These are phyloP conservation scores for Licmophora abbreviata DNA, from an alignment of 108 stramenopile species.

Conservation along the genomic window DNA sequence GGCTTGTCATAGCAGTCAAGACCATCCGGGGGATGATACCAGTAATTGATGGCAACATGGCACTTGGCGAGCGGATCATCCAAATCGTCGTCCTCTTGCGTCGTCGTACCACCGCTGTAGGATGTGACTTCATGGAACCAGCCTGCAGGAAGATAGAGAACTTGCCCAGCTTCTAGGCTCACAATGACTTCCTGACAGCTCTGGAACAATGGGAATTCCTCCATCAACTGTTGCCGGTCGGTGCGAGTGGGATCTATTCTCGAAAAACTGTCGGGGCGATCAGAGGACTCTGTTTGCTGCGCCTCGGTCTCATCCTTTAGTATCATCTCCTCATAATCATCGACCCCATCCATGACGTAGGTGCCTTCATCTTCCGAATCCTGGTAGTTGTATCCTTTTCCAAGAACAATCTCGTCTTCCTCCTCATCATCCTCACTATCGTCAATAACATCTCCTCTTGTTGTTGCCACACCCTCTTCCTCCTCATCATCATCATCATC, in stretches of 20 bases:
- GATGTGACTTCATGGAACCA: slow-evolving; percentile 97
- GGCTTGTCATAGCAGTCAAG: slow-evolving; percentile 42
- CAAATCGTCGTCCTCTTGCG: too few relatives aligned
- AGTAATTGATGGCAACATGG: slow-evolving; percentile 94
- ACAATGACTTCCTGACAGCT: background rate
- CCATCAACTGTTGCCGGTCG: background rate
- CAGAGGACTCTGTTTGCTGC: background rate
- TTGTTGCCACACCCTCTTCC: slow-evolving; percentile 18
- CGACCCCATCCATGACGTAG: slow-evolving; percentile 7
- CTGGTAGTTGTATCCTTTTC: slow-evolving; percentile 23
- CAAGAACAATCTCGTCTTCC: slow-evolving; percentile 26
- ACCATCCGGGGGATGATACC: slow-evolving; percentile 92
- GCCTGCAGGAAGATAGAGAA: slow-evolving; percentile 91
- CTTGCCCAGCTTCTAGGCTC: slow-evolving; percentile 40
- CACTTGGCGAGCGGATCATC: background rate
- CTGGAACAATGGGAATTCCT: slow-evolving; percentile 9
- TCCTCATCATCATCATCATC: slow-evolving; percentile 18
- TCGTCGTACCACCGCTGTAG: slow-evolving; percentile 6
- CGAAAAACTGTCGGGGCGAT: slow-evolving; percentile 5
- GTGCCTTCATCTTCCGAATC: slow-evolving; percentile 3
- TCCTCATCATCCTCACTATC: slow-evolving; percentile 18
- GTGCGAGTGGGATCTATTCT: slow-evolving; percentile 1
- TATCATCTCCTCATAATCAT: slow-evolving; percentile 2
- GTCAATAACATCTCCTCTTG: slow-evolving; percentile 11
- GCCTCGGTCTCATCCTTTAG: too few relatives aligned